Percentiles rank a stretch among this genome's conserved stretches.
Evolutionary conservation across 352 stramenopile genomes (phyloP).

Genomic region (Phytophthora multivora): DNA sequence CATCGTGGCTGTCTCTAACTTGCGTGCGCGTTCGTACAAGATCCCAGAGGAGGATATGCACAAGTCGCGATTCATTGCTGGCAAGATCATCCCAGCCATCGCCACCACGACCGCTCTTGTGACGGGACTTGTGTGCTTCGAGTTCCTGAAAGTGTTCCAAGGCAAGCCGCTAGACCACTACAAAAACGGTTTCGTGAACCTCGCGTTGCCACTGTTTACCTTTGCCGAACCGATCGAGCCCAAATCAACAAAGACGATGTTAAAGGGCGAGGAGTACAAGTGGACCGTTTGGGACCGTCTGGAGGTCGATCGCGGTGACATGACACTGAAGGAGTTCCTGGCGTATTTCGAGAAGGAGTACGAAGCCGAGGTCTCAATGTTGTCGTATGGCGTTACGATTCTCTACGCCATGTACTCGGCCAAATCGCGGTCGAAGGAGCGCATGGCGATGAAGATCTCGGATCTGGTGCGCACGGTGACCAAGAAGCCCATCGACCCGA

Average conservation of each 20-base stretch:
- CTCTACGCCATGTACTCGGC: slow-evolving; percentile 90
- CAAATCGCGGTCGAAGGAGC: slow-evolving; percentile 90
- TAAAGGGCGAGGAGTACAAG: slow-evolving; percentile 96
- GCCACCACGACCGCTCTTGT: slow-evolving; percentile 99
- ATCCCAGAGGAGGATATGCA: slow-evolving; percentile 98
- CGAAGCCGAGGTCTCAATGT: slow-evolving; percentile 97
- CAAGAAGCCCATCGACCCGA: slow-evolving; percentile 94
- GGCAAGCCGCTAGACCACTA: slow-evolving; percentile 93
- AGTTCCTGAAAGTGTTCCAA: slow-evolving; percentile 97
- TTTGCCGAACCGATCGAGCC: slow-evolving; percentile 96
- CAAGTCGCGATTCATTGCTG: slow-evolving; percentile 98
- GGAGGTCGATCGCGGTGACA: slow-evolving; percentile 94
- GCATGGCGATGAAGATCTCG: slow-evolving; percentile 97
- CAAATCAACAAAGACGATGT: slow-evolving; percentile 91
- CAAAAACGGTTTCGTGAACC: slow-evolving; percentile 99
- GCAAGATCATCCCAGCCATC: slow-evolving; percentile 99
- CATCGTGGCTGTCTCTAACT: slow-evolving; percentile 97
- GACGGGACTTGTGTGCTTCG: slow-evolving; percentile 98
- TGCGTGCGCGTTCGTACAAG: slow-evolving; percentile 97
- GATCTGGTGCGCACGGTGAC: slow-evolving; percentile 95
- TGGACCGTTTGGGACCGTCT: slow-evolving; percentile 99
- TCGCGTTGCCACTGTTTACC: slow-evolving; percentile 97
- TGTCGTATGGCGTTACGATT: slow-evolving; percentile 96
- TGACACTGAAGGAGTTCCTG: slow-evolving; percentile 97
- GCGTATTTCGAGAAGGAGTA: slow-evolving; percentile 96